Conservation (phyloP, 768 basidiomycete genomes). For the Collybiopsis confluens region DNA sequence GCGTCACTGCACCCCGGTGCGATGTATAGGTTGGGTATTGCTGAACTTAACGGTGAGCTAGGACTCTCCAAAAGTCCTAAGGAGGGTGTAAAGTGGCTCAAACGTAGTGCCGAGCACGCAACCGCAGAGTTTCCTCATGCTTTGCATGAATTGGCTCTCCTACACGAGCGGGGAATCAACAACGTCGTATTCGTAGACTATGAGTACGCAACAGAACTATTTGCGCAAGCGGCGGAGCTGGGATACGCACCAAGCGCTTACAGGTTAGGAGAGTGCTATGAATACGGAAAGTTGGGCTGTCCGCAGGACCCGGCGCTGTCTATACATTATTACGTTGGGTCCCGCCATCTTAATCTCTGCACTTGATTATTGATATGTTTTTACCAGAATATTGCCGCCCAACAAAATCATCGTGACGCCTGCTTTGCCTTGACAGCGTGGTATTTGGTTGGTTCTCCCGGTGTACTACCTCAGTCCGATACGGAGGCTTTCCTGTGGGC, state of each 20-base stretch:
- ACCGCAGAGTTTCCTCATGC: conserved; percentile 97
- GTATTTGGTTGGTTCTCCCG: conserved; percentile 98
- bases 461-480: conserved; percentile 96
- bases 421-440: conserved; percentile 98
- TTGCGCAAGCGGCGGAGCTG: conserved; percentile 93
- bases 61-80: conserved; percentile 81
- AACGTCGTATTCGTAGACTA: conserved; percentile 96
- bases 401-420: conserved; percentile 94
- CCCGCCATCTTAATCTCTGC: conserved; percentile 4
- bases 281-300: conserved; percentile 98
- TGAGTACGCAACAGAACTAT: conserved; percentile 90
- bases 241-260: conserved; percentile 96
- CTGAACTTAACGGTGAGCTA: conserved; percentile 94
- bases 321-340: conserved; percentile 95
- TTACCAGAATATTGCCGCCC: conserved; percentile 92
- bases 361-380: conserved; percentile 11
- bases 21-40: conserved; percentile 94
- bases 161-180: conserved; percentile 97
- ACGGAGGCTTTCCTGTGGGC: conserved; percentile 99
- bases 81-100: conserved; percentile 98
- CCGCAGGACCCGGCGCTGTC: conserved; percentile 95
- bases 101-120: conserved; percentile 90
- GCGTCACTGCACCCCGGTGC: conserved; percentile 90
- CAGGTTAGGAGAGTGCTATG: conserved; percentile 95
- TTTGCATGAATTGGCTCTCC: conserved; percentile 86